A percentile compares a stretch with the other conserved stretches of the same genome.
These are phyloP conservation scores for Panicum hallii DNA, from an alignment of 202 grass and related monocot genomes.

Conservation along the genomic window DNA sequence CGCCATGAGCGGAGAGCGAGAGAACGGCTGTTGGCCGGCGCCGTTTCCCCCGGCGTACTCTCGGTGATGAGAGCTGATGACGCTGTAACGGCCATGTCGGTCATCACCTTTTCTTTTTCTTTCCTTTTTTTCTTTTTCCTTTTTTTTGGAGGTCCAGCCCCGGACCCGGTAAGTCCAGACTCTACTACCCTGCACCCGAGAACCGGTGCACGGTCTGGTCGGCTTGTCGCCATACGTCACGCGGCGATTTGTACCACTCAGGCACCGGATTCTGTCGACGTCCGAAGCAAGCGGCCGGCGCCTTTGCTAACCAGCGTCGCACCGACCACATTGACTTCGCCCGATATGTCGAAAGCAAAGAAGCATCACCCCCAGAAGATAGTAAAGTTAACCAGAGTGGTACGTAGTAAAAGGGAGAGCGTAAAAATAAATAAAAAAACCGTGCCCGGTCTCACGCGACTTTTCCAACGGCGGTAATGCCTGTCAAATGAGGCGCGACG, in stretches of 20 bases:
- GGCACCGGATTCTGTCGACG: not conserved
- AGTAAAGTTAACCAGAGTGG: no score
- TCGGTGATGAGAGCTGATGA: not conserved
- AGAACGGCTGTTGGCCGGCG: not conserved
- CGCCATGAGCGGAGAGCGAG: not conserved
- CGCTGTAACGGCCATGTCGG: not conserved
- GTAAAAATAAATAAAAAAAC: not conserved
- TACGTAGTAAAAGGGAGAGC: not conserved
- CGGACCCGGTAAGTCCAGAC: not conserved
- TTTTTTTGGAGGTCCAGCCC: not conserved
- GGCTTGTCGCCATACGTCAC: conserved; percentile 9
- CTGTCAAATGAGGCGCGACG: conserved; percentile 11
- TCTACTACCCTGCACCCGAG: no score
- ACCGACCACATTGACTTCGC: conserved; percentile 24
- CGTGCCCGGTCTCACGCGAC: not conserved
- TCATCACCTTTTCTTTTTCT: not conserved
- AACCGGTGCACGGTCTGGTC: no score
- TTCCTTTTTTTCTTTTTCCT: not conserved
- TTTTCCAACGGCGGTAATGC: not conserved
- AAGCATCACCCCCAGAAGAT: not conserved
- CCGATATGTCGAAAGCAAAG: conserved; percentile 12
- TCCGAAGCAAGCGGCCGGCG: not conserved
- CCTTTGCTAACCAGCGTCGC: not conserved
- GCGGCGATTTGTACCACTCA: not conserved
- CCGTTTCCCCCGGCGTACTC: not conserved